These are phyloP conservation scores for Podaxis carcinomalis DNA, from an alignment of 768 basidiomycete species.

Conservation along the genomic window DNA sequence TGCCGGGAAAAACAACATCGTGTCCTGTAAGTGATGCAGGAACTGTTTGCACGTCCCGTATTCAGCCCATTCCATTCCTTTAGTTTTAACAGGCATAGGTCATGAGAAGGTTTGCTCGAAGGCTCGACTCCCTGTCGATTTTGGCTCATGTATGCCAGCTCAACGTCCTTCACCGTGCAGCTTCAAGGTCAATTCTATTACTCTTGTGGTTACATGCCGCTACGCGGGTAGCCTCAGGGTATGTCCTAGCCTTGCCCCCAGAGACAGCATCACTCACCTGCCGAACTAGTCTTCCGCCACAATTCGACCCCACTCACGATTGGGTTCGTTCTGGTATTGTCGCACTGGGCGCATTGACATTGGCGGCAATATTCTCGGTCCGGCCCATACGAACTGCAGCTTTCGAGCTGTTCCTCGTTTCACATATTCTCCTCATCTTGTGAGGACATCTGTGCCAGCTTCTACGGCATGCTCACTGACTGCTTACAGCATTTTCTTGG, in stretches of 20 bases:
- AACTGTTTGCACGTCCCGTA: background rate
- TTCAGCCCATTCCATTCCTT: background rate
- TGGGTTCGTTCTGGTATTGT: conserved; percentile 32
- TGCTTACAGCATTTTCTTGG: conserved; percentile 31
- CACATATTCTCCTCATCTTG: conserved; percentile 27
- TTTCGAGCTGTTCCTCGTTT: conserved; percentile 39
- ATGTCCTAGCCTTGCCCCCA: conserved; percentile 2
- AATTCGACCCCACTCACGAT: conserved; percentile 29
- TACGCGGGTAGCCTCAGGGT: conserved; percentile 25
- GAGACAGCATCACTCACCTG: background rate
- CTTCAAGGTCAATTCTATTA: conserved; percentile 35
- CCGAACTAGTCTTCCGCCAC: conserved; percentile 26
- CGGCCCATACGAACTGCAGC: conserved; percentile 33
- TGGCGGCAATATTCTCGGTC: conserved; percentile 33
- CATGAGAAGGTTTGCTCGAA: conserved; percentile 42
- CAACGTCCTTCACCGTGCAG: conserved; percentile 41
- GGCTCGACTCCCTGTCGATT: too few relatives aligned
- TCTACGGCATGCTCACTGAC: conserved; percentile 18
- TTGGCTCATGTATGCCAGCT: conserved; percentile 23
- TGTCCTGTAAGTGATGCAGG: conserved; percentile 36
- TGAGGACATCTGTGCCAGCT: conserved; percentile 16
- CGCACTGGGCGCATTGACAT: conserved; percentile 28
- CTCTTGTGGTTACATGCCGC: conserved; percentile 42
- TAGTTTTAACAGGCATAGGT: conserved; percentile 48
- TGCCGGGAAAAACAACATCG: conserved; percentile 54